Percentiles rank a stretch among this genome's conserved stretches.
Evolutionary conservation across 148 eudicot species (phyloP).

Genomic region (Linanthus parryae): DNA sequence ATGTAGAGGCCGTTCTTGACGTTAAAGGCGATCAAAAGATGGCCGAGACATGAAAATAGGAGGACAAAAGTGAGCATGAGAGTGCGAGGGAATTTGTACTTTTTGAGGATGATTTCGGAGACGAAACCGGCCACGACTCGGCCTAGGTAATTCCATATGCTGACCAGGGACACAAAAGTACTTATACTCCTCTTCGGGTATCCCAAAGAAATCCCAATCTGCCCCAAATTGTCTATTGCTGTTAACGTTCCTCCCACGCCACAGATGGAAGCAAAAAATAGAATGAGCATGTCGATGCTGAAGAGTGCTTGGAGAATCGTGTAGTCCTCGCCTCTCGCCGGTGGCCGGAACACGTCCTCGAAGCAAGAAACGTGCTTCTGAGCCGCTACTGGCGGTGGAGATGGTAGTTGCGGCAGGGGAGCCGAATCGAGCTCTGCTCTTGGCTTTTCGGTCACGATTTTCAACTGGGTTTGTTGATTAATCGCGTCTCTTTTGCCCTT

Average conservation of each 20-base stretch:
- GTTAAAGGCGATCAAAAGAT: conserved; percentile 6
- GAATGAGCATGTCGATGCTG: conserved; percentile 36
- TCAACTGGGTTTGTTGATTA: conserved; percentile 5
- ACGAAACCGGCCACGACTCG: conserved; percentile 7
- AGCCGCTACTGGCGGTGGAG: neutral
- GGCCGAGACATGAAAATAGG: conserved; percentile 7
- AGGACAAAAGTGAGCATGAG: conserved; percentile 2
- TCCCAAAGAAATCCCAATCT: conserved; percentile 26
- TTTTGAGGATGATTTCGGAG: neutral
- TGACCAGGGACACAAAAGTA: conserved; percentile 7
- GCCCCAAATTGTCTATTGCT: conserved; percentile 34
- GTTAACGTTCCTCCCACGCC: conserved; percentile 38
- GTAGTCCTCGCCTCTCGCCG: conserved; percentile 34
- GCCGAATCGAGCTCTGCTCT: neutral
- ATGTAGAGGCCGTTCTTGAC: conserved; percentile 6
- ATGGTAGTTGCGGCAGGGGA: neutral
- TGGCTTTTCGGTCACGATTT: conserved; percentile 19
- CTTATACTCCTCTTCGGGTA: conserved; percentile 26
- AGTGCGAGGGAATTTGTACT: conserved; percentile 2
- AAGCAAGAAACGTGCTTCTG: conserved; percentile 22
- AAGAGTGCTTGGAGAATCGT: conserved; percentile 44
- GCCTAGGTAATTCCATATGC: conserved; percentile 10
- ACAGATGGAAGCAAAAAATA: conserved; percentile 26
- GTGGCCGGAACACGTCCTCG: conserved; percentile 22
- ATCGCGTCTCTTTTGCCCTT: conserved; percentile 12